Evolutionary conservation across 164 flowering plant species (phyloP).

Genomic region (Houttuynia cordata): DNA sequence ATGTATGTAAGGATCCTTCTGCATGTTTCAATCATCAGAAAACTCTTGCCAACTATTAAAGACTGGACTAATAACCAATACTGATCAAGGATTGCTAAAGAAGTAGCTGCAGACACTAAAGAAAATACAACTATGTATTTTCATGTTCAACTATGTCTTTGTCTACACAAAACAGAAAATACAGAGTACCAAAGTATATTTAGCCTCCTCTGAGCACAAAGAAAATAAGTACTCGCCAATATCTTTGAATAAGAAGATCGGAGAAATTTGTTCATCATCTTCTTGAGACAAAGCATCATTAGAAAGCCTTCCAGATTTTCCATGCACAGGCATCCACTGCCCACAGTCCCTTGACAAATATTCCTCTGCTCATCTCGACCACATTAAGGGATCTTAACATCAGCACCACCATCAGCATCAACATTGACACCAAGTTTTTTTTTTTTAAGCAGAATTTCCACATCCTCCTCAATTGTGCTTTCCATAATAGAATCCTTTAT

Average conservation of each 20-base stretch:
- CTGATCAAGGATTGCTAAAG: no score
- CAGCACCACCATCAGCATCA: conserved; percentile 43
- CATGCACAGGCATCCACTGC: conserved; percentile 88
- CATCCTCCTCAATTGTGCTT: conserved; percentile 31
- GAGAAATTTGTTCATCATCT: conserved; percentile 50
- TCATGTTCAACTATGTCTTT: no score
- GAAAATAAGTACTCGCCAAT: conserved; percentile 74
- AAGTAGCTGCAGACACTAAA: no score
- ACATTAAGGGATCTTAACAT: conserved; percentile 54
- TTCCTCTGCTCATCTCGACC: conserved; percentile 82
- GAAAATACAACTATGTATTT: no score
- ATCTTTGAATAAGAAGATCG: conserved; percentile 73
- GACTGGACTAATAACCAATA: no score
- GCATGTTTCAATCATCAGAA: no score
- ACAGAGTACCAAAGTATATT: conserved; percentile 48
- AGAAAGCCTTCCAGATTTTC: conserved; percentile 49
- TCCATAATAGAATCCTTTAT: conserved; percentile 38
- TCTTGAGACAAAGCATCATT: conserved; percentile 28
- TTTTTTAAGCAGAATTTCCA: conserved; percentile 58
- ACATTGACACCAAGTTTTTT: conserved; percentile 69
- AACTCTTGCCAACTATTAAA: no score
- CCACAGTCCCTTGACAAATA: conserved; percentile 50
- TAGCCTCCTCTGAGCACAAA: conserved; percentile 59
- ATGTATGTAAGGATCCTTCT: no score
- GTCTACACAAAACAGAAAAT: no score